Evolutionary conservation across 2,329 filamentous ascomycete genomes (phyloP).

Genomic region (Ceratocystis destructans): DNA sequence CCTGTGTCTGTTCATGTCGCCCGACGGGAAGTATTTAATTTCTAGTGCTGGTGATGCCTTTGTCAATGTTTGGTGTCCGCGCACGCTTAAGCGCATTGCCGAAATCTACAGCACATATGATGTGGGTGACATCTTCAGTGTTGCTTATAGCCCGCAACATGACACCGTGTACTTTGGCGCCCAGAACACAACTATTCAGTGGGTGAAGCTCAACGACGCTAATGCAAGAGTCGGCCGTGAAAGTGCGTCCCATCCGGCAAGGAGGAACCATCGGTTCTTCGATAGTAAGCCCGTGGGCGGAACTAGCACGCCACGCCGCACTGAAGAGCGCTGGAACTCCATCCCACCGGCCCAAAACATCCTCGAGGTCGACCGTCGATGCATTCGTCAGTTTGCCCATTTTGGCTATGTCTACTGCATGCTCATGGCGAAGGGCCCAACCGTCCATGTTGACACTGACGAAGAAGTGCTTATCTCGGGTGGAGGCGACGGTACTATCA

Average conservation of each 20-base stretch:
- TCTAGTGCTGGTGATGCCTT: constrained; percentile 89
- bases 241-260: constrained; percentile 56
- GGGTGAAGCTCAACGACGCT: constrained; percentile 62
- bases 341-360: constrained; percentile 43
- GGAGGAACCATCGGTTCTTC: constrained; percentile 77
- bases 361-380: constrained; percentile 67
- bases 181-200: constrained; percentile 91
- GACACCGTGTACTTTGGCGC: constrained; percentile 82
- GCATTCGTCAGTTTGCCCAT: constrained; percentile 80
- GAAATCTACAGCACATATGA: constrained; percentile 90
- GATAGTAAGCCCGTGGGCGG: constrained; percentile 81
- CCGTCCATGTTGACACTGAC: constrained; percentile 52
- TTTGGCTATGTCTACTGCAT: constrained; percentile 95
- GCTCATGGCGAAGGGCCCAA: constrained; percentile 62
- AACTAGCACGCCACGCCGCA: constrained; percentile 58
- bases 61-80: constrained; percentile 84
- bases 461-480: constrained; percentile 80
- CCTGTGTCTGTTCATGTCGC: constrained; percentile 67
- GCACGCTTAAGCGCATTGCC: constrained; percentile 61
- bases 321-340: constrained; percentile 41
- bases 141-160: constrained; percentile 69
- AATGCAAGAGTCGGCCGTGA: constrained; percentile 45
- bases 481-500: constrained; percentile 85
- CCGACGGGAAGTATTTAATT: constrained; percentile 63
- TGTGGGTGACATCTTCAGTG: constrained; percentile 88